Evolutionary conservation across 148 eudicot genomes (phyloP), one percentile per base, ranked within the genome.

Genomic region (Cornus kousa): DNA sequence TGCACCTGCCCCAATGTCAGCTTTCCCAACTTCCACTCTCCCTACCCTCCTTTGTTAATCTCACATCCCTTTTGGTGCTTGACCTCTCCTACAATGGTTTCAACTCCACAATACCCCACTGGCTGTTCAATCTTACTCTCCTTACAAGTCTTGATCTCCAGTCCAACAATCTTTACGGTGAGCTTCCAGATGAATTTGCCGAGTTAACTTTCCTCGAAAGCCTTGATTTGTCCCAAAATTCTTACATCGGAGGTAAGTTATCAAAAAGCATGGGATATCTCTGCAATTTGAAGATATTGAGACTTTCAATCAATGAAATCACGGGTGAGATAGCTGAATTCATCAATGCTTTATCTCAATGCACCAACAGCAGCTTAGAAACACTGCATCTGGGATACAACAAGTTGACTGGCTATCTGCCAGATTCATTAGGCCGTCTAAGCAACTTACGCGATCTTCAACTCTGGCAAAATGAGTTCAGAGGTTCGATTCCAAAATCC

Each of bases 61-160:
- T 82, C 6, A 78, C 81, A 13, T 74, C 81, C 17, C 72, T 82
- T 23, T 70, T 17, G 4, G 68, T 74, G 0, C 81, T 82, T 74
- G 82, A 82, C 31, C 75, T 82, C 22, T 60, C 81, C 35, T n/a
- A 69, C 70, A 82, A 82, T 64, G 72, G 37, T 22, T 82, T 82
- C 76, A 74, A 82, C 57, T 68, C 79, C 40, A 57, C 85, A 13
- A 40, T 82, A 5, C 85, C 85, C 6, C 2, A 60, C 1, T 82
- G 85, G 85, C 16, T 82, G 28, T 76, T 81, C 75, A 81, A 81
- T 53, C 67, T 79, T 1, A 73, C 23, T 19, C 40, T 60, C 64
- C 79, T 80, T 19, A 17, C 67, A 20, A 22, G 71, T 3, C 80
- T 81, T 66, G 80, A 74, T 39, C 59, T 80, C 11, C 68, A 48